Evolutionary conservation across 1,284 basidiomycete genomes (phyloP).

Genomic region (Chiua sp.): DNA sequence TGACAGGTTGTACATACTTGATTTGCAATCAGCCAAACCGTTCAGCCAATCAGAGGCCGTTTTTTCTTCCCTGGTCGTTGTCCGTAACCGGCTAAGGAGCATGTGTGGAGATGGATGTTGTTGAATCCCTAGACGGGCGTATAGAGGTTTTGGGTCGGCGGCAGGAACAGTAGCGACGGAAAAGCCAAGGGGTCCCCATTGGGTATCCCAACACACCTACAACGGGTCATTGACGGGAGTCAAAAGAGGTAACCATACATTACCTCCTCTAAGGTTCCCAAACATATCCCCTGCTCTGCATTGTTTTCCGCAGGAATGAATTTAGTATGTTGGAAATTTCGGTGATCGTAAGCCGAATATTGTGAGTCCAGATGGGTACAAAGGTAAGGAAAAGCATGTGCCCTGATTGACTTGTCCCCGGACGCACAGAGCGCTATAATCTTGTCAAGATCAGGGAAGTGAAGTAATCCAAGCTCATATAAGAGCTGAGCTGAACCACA

Average conservation of each 20-base stretch:
- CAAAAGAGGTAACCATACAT: background rate
- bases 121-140: conserved; percentile 71
- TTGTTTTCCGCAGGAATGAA: conserved; percentile 80
- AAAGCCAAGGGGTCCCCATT: conserved; percentile 80
- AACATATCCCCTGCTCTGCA: conserved; percentile 40
- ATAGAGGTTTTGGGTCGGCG: conserved; percentile 35
- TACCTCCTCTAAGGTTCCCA: conserved; percentile 71
- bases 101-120: conserved; percentile 71
- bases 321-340: conserved; percentile 56
- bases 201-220: conserved; percentile 75
- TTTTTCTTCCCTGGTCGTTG: conserved; percentile 18
- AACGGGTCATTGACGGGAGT: too few species aligned
- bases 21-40: background rate
- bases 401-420: too few species aligned
- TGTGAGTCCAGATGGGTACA: conserved; percentile 60
- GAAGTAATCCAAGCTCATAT: too few species aligned
- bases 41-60: conserved; percentile 72
- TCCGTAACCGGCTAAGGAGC: conserved; percentile 62
- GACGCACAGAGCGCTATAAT: too few species aligned
- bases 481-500: too few species aligned
- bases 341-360: conserved; percentile 66
- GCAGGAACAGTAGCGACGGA: conserved; percentile 46
- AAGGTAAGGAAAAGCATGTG: background rate
- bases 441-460: too few species aligned
- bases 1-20: background rate